Evolutionary conservation across 169 alveolate species (phyloP).

Genomic region (Plasmodium gonderi): DNA sequence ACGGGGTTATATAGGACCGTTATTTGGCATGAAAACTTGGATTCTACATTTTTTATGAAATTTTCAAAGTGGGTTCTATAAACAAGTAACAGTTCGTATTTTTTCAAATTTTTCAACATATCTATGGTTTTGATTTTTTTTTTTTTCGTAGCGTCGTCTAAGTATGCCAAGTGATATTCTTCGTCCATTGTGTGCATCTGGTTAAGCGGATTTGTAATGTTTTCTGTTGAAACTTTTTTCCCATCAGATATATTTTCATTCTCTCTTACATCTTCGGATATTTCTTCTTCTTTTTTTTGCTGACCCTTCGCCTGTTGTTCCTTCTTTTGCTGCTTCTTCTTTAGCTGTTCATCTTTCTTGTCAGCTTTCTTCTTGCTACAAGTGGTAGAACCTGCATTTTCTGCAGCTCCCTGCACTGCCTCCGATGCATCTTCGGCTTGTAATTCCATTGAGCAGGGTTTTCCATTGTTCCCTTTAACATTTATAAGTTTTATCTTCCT

Average conservation of each 20-base stretch:
- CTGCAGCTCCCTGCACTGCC: not conserved
- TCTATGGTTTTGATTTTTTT: not conserved
- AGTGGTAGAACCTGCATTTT: not conserved
- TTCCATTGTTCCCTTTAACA: not conserved
- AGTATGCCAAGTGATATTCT: not conserved
- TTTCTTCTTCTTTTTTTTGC: not conserved
- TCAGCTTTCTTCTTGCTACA: not conserved
- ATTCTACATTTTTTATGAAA: conserved; percentile 23
- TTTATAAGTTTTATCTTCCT: not conserved
- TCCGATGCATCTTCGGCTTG: not conserved
- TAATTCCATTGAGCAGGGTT: too few relatives aligned
- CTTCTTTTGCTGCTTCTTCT: not conserved
- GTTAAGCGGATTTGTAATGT: not conserved
- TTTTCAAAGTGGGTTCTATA: conserved; percentile 5
- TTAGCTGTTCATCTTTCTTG: not conserved
- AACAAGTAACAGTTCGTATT: conserved; percentile 8
- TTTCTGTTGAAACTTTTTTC: not conserved
- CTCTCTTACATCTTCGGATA: not conserved
- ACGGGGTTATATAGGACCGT: conserved; percentile 31
- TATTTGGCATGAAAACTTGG: conserved; percentile 23
- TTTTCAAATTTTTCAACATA: not conserved
- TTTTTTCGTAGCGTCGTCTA: not conserved
- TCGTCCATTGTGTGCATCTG: conserved; percentile 8
- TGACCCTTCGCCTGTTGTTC: not conserved
- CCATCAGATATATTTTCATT: not conserved